Conservation (phyloP, 2,329 filamentous ascomycete species). For the Colletotrichum lentis region DNA sequence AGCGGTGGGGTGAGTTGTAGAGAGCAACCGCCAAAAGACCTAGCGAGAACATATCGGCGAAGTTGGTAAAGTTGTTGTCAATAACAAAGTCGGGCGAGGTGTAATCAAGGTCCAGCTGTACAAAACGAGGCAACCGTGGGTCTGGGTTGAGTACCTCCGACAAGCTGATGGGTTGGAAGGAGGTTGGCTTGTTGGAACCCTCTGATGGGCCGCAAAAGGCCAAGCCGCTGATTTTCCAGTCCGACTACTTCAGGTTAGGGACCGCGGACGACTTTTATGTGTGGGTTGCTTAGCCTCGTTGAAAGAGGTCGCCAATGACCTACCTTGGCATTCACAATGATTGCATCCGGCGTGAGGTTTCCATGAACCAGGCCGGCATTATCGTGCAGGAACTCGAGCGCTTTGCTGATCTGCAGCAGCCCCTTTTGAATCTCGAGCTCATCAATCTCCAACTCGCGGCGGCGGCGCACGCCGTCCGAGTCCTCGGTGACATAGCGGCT, state of each 20-base stretch:
- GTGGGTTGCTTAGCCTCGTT: neutral
- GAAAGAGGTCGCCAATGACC: constrained; percentile 41
- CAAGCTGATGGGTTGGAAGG: constrained; percentile 80
- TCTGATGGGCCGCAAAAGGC: constrained; percentile 86
- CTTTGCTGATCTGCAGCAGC: constrained; percentile 89
- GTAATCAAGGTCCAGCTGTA: constrained; percentile 92
- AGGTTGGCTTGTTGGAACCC: constrained; percentile 75
- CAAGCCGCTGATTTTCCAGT: constrained; percentile 98
- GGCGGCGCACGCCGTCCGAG: constrained; percentile 73
- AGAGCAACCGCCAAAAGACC: constrained; percentile 87
- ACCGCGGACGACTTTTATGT: neutral
- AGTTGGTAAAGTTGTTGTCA: constrained; percentile 83
- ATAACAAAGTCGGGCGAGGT: constrained; percentile 94
- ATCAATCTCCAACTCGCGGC: constrained; percentile 90
- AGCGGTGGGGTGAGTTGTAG: constrained; percentile 93
- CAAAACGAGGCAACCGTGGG: constrained; percentile 78
- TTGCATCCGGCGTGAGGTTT: constrained; percentile 91
- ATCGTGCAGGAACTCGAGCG: constrained; percentile 93
- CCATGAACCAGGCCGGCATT: constrained; percentile 93
- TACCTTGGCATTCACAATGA: constrained; percentile 93
- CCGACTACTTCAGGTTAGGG: constrained; percentile 67
- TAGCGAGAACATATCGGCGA: constrained; percentile 92
- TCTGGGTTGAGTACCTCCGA: constrained; percentile 87
- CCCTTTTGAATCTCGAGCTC: constrained; percentile 98
- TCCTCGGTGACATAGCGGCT: constrained; percentile 86